Evolutionary conservation across 345 rosid genomes (phyloP).

Genomic region (Gossypium sturtianum): DNA sequence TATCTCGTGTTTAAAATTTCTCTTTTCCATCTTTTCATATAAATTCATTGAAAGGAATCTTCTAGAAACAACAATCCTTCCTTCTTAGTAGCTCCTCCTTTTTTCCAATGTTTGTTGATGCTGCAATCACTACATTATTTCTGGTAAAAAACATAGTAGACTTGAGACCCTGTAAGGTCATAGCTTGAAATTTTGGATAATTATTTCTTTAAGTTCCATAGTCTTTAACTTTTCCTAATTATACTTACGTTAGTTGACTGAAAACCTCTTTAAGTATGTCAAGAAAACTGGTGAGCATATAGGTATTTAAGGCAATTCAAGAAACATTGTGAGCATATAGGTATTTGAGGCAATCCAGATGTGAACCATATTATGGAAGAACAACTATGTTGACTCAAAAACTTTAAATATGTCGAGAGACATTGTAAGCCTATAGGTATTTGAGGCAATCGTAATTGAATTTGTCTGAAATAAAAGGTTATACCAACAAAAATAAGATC

Average conservation of each 20-base stretch:
- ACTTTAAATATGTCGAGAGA: background rate
- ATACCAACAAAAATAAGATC: background rate
- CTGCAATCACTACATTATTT: background rate
- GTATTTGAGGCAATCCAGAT: background rate
- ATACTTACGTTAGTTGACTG: background rate
- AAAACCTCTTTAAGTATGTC: too few relatives aligned
- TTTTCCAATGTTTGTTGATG: background rate
- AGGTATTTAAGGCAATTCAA: too few relatives aligned
- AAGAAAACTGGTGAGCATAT: too few relatives aligned
- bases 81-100: background rate
- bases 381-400: background rate
- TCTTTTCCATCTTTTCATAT: background rate
- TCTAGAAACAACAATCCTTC: background rate
- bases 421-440: background rate
- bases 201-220: background rate
- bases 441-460: background rate
- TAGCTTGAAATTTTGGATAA: background rate
- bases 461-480: background rate
- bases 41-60: slow-evolving; percentile 9
- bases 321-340: too few relatives aligned
- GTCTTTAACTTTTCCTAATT: background rate
- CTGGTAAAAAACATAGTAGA: background rate
- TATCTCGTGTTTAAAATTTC: background rate
- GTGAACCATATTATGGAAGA: background rate
- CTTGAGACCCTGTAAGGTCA: background rate